Percentiles rank a stretch among this genome's conserved stretches.
These are phyloP conservation scores for Linnemannia schmuckeri DNA, from an alignment of 192 early-diverging fungal species.

Conservation along the genomic window DNA sequence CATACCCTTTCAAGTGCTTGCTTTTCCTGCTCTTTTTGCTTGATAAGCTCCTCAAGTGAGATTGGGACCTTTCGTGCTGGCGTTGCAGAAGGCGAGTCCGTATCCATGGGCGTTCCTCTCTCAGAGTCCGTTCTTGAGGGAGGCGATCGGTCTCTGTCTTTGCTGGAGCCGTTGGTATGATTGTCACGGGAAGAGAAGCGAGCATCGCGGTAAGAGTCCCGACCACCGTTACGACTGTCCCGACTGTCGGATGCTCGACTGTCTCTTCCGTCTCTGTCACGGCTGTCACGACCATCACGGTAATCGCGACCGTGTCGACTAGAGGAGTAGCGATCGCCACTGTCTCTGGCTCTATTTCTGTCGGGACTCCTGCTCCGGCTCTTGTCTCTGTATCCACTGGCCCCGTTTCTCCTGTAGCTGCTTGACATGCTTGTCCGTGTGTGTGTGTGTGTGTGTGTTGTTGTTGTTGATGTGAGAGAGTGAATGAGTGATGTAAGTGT, in stretches of 20 bases:
- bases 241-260: slow-evolving; percentile 17
- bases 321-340: slow-evolving; percentile 39
- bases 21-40: slow-evolving; percentile 76
- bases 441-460: background rate
- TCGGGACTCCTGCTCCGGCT: slow-evolving; percentile 34
- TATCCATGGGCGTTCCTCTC: slow-evolving; percentile 26
- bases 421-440: slow-evolving; percentile 11
- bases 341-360: slow-evolving; percentile 43
- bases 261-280: slow-evolving; percentile 43
- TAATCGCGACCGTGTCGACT: slow-evolving; percentile 38
- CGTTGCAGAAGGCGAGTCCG: slow-evolving; percentile 12
- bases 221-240: slow-evolving; percentile 15
- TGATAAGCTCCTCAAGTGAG: slow-evolving; percentile 83
- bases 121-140: slow-evolving; percentile 7
- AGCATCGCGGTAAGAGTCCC: slow-evolving; percentile 40
- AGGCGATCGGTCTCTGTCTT: slow-evolving; percentile 23
- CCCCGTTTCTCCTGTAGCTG: slow-evolving; percentile 31
- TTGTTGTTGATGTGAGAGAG: background rate
- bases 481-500: background rate
- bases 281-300: slow-evolving; percentile 50
- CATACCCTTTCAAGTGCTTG: slow-evolving; percentile 68
- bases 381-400: slow-evolving; percentile 57
- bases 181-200: slow-evolving; percentile 23
- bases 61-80: slow-evolving; percentile 68
- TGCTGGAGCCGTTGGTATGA: background rate